Evolutionary conservation across 2,329 filamentous ascomycete genomes (phyloP), one percentile per base, ranked within the genome.

Genomic region (Chrysoporthe cubensis): DNA sequence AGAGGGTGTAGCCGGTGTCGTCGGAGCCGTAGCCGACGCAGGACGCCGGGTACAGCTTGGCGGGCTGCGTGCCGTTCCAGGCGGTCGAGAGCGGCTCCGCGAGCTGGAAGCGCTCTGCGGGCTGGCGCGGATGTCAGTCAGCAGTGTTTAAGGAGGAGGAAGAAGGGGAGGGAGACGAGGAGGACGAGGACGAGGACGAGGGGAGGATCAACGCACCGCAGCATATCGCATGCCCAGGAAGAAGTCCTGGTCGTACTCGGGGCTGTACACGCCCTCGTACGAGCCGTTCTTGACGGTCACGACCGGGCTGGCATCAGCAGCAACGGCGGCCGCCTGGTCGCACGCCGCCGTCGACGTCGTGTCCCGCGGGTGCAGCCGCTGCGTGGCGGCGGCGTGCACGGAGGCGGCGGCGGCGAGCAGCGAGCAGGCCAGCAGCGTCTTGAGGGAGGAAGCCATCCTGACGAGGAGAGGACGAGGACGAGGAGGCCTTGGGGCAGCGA

Each of bases 211-310:
- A 86, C 78, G 76, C n/a, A 78, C 75, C 71, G 85, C 82, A 1
- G 87, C 86, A 72, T 84, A 89, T 0, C 87, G 87, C 5, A 90
- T 82, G 11, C 83, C 84, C 1, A 86, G 76, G 72, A 87, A 87
- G 64, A 83, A 77, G 62, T 87, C 85, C 64, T 86, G 84, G 40
- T 81, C 71, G 66, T 78, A 80, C 6, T 67, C 65, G 4, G 75
- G 61, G 43, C 76, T 75, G 66, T 76, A 70, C 16, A 77, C 26
- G 7, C 80, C 80, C 16, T 74, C 70, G 59, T 80, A 80, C 2
- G 75, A 78, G n/a, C 79, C 80, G 58, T 80, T 81, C 65, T 69
- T 67, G 64, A 71, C 64, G 4, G 70, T 66, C 43, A 70, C 71
- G 16, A 64, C 58, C 6, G 67, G 67, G 64, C 52, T 9, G 62